Evolutionary conservation across 345 rosid species (phyloP), one percentile per base, ranked within the genome.

Genomic region (Brassica cretica): DNA sequence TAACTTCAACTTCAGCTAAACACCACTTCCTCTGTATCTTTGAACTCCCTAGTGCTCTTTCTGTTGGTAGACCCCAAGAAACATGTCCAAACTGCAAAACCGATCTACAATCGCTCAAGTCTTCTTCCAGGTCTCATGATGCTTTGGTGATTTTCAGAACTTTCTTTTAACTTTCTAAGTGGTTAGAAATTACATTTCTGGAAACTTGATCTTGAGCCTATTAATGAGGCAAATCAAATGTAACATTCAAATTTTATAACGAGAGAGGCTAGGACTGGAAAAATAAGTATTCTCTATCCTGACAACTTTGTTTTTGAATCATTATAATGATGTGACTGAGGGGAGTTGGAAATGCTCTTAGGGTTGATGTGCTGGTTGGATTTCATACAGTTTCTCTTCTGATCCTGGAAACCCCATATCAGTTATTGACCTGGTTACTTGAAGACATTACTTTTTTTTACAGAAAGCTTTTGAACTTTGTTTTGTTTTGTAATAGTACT

Each of bases 401-500:
- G 70, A 51, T 64, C 32, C 37, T 16, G 30, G 70, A 33, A 46
- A 68, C 65, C 69, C n/a, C 25, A 24, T 15, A 51, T 55, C 15
- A 16, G 41, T 35, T 35, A 35, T 35, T 35, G 41, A 7, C 41
- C 3, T 35, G 41, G 41, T 35, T 35, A 8, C 41, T 35, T 35
- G 41, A 35, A 35, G 11, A 8, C 41, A 8, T 35, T 35, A 1
- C 41, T 9, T 5, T 35, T 33, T 35, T 35, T 35, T 8, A 35
- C 62, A 59, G 24, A 65, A 18, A 55, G 15, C 5, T 72, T 37
- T 33, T 9, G 29, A 60, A 19, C 8, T 44, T 21, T 2, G 24
- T 53, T 35, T 41, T 68, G 65, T 62, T 69, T 74, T 63, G 37
- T 25, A 53, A 53, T 16, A 69, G 37, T 73, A 69, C 53, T 74